These are phyloP conservation scores for Stereum hirsutum DNA, from an alignment of 1,284 basidiomycete genomes.

Conservation along the genomic window DNA sequence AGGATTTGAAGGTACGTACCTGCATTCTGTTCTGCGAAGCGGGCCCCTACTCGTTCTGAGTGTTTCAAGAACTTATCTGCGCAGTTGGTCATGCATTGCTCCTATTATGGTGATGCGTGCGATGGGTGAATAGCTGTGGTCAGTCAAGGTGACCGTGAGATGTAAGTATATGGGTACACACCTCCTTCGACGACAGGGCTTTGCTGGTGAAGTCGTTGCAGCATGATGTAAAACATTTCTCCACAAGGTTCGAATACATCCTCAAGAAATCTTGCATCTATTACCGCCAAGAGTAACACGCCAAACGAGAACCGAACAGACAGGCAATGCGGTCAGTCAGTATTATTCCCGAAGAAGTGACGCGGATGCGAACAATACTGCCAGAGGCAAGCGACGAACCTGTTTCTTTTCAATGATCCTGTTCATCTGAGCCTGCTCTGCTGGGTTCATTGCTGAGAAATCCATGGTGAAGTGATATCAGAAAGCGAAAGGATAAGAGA, in stretches of 20 bases:
- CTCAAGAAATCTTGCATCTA: slow-evolving; percentile 98
- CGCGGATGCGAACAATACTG: not conserved
- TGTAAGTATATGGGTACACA: slow-evolving; percentile 22
- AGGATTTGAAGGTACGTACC: slow-evolving; percentile 39
- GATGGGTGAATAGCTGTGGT: not conserved
- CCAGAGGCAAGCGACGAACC: slow-evolving; percentile 44
- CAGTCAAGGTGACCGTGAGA: not conserved
- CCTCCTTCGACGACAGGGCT: slow-evolving; percentile 90
- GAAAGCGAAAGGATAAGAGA: too few species aligned
- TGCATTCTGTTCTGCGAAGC: slow-evolving; percentile 87
- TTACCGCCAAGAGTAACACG: not conserved
- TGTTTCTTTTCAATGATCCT: slow-evolving; percentile 92
- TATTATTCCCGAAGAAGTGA: slow-evolving; percentile 1
- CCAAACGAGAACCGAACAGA: too few species aligned
- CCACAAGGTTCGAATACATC: slow-evolving; percentile 94
- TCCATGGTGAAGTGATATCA: slow-evolving; percentile 76
- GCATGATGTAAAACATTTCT: slow-evolving; percentile 92
- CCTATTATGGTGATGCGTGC: too few species aligned
- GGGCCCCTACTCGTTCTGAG: slow-evolving; percentile 87
- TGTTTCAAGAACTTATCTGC: slow-evolving; percentile 97
- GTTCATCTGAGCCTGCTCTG: slow-evolving; percentile 87
- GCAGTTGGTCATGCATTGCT: slow-evolving; percentile 65
- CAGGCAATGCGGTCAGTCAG: too few species aligned
- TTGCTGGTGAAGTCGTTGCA: slow-evolving; percentile 97
- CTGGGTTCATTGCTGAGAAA: slow-evolving; percentile 74